Conservation (phyloP, 768 basidiomycete species). For the Cantharellus cinnabarinus region DNA sequence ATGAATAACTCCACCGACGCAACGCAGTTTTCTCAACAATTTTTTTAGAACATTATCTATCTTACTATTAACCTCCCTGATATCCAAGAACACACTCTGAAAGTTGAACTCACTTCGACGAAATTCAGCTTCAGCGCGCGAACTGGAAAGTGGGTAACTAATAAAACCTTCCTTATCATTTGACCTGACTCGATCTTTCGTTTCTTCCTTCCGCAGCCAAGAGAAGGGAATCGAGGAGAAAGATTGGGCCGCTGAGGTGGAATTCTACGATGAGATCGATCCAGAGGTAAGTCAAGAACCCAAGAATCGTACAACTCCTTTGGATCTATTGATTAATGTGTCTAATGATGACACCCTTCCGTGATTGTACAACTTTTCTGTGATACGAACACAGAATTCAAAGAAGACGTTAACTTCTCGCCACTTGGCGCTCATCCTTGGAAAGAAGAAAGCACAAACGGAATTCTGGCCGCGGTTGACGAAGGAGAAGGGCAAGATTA, state of each 20-base stretch:
- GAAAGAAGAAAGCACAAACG: constrained; percentile 52
- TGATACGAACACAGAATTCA: constrained; percentile 26
- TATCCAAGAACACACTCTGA: constrained; percentile 35
- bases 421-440: constrained; percentile 41
- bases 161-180: not conserved
- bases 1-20: too few relatives aligned
- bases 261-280: constrained; percentile 54
- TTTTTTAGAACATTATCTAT: constrained; percentile 58
- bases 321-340: not conserved
- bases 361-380: constrained; percentile 3
- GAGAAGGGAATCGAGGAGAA: constrained; percentile 26
- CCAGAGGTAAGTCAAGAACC: constrained; percentile 36
- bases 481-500: constrained; percentile 61
- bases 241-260: constrained; percentile 54
- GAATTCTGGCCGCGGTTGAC: constrained; percentile 91
- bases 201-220: constrained; percentile 12
- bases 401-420: constrained; percentile 44
- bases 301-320: not conserved
- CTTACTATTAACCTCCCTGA: constrained; percentile 71
- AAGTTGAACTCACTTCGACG: constrained; percentile 37
- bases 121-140: constrained; percentile 43
- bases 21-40: not conserved
- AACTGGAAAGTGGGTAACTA: constrained; percentile 34
- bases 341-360: constrained; percentile 3
- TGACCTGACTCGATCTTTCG: not conserved